Base-by-base conservation (phyloP, 352 stramenopile species). In the Saprolegnia parasitica region DNA sequence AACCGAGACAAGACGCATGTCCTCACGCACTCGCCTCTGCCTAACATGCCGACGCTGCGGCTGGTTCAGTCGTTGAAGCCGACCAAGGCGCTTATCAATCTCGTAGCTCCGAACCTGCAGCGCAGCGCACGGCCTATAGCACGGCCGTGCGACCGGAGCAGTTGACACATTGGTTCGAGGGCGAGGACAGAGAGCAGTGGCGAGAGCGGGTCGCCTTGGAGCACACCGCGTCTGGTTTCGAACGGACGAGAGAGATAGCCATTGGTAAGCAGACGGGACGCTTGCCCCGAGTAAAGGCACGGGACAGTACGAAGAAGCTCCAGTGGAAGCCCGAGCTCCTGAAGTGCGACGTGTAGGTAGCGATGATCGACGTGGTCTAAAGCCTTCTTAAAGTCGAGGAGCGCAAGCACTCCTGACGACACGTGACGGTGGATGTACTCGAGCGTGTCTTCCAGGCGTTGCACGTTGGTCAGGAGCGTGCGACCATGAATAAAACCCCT, bases 381-480 rank as follows among this genome's bases (percentile, higher is more conserved):
- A 9, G 56, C 56, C 35, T 64, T 64, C 32, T 64, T 35, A 50
- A 64, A 64, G 56, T 64, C 56, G 5, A 64, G 56, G 11, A 49
- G 35, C 11, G 56, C 56, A 16, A 64, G 29, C 56, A 64, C 49
- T 4, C 29, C 46, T 35, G 56, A 46, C 32, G 56, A 35, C 20
- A 6, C 24, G 29, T 64, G 32, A 5, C 23, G 56, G 20, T 64
- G 46, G 23, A 64, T 49, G 56, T 49, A 64, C 8, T 64, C 2
- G 16, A 49, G 32, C 56, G 49, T 64, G 39, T 64, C 56, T 13
- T 64, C 56, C n/a, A 62, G 55, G 24, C 55, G 55, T 40, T 37
- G 24, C 11, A 62, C 40, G n/a, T 40, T 62, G 16, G 55, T 40
- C n/a, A 50, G 29, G 39, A 46, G 46, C 20, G 46, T 64, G 56